A percentile compares a stretch with the other conserved stretches of the same genome.
Conservation (phyloP, 208 protist genomes). For the Acanthamoeba castellanii region DNA sequence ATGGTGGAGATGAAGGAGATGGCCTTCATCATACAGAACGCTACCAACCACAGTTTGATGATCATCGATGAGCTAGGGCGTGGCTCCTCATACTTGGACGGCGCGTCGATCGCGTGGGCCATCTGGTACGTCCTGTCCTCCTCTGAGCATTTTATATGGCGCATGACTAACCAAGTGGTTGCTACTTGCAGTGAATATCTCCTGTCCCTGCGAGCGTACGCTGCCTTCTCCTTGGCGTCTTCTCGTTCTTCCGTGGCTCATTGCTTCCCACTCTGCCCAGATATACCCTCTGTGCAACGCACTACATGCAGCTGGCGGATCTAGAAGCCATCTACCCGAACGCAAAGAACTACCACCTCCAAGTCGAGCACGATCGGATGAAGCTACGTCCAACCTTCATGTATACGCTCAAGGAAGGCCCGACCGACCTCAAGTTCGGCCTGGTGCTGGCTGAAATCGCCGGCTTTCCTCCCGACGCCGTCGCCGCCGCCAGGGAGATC, state of each 20-base stretch:
- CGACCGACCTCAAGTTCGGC: conserved; percentile 49
- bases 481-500: conserved; percentile 39
- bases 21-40: conserved; percentile 76
- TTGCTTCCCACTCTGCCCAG: neutral
- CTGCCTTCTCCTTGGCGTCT: neutral
- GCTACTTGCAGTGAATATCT: conserved; percentile 33
- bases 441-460: conserved; percentile 48
- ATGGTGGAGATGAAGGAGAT: conserved; percentile 86
- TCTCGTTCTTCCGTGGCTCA: neutral
- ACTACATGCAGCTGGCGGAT: conserved; percentile 63
- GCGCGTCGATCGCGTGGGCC: conserved; percentile 63
- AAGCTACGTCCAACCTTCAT: conserved; percentile 8
- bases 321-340: conserved; percentile 59
- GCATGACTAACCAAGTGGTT: neutral
- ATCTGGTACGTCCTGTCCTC: neutral
- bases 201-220: conserved; percentile 16
- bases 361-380: conserved; percentile 57
- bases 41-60: conserved; percentile 66
- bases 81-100: conserved; percentile 60
- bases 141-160: neutral
- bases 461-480: conserved; percentile 49
- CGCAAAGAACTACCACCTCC: conserved; percentile 74
- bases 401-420: conserved; percentile 69
- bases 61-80: conserved; percentile 68
- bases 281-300: conserved; percentile 48